phyloP scores from a whole-genome alignment of 2,329 filamentous ascomycete species.

The Boeremia lycopersici region DNA sequence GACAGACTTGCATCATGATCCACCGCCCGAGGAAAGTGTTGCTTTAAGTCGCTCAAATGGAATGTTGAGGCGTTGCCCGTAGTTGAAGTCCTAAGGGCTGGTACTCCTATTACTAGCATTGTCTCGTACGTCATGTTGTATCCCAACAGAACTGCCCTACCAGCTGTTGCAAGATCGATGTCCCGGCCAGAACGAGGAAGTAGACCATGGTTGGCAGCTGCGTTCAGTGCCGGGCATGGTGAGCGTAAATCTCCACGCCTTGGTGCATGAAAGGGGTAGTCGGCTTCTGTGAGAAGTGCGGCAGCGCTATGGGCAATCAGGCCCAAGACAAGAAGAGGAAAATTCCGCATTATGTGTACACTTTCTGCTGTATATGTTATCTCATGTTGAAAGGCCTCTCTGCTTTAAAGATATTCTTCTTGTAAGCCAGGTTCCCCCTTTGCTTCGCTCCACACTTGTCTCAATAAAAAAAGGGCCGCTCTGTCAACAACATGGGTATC shows the following conservation, averaged over 20 bases:
- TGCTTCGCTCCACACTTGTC: background rate
- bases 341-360: background rate
- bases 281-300: conserved; percentile 1
- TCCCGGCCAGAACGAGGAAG: conserved; percentile 2
- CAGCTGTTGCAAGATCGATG: conserved; percentile 3
- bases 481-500: too few species aligned
- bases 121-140: conserved; percentile 6
- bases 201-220: conserved; percentile 1
- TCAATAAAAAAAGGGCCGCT: background rate
- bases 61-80: conserved; percentile 1
- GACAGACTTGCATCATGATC: conserved; percentile 2
- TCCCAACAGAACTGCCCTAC: background rate
- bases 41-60: conserved; percentile 3
- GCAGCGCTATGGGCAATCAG: background rate
- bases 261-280: background rate
- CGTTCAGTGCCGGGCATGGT: background rate
- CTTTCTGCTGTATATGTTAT: background rate
- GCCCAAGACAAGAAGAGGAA: background rate
- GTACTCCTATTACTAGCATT: conserved; percentile 1
- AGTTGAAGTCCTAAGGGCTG: background rate
- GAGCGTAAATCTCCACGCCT: background rate
- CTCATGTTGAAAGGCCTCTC: background rate
- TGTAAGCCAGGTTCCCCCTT: background rate
- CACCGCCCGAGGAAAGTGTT: background rate
- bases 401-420: background rate